Conservation (phyloP, 2,329 filamentous ascomycete species). For the Cryphonectria japonica region DNA sequence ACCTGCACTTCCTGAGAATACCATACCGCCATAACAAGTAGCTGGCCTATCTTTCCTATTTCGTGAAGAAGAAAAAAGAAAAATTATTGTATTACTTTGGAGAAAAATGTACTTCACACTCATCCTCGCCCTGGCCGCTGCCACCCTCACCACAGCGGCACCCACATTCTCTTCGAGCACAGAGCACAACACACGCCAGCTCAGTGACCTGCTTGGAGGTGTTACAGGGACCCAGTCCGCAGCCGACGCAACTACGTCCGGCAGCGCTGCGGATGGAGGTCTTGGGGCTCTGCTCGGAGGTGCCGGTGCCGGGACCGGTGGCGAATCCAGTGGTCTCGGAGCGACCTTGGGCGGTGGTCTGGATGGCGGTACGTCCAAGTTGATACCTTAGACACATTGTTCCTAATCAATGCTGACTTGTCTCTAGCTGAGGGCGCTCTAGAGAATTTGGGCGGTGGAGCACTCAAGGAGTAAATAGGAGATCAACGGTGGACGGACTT, state of each 20-base stretch:
- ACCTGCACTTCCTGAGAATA: too few relatives aligned
- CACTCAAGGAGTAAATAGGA: neutral
- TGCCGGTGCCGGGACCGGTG: slow-evolving; percentile 2
- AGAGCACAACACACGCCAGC: slow-evolving; percentile 14
- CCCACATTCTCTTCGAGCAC: slow-evolving; percentile 3
- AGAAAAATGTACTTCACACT: neutral
- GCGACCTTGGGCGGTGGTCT: slow-evolving; percentile 13
- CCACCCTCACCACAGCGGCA: slow-evolving; percentile 11
- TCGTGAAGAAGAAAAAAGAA: neutral
- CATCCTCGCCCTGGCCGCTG: slow-evolving; percentile 20
- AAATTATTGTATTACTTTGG: neutral
- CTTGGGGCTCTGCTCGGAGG: slow-evolving; percentile 9
- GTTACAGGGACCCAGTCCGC: neutral
- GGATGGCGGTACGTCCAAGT: neutral
- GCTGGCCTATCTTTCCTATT: too few relatives aligned
- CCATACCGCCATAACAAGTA: too few relatives aligned
- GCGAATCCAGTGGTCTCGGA: slow-evolving; percentile 9
- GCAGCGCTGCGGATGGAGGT: neutral
- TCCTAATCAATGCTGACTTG: neutral
- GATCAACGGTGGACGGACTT: neutral
- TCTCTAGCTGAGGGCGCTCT: neutral
- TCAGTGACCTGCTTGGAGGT: slow-evolving; percentile 15
- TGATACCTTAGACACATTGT: neutral
- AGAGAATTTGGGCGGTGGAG: neutral
- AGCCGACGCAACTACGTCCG: neutral